Evolutionary conservation across 2,329 filamentous ascomycete genomes (phyloP), one percentile per base, ranked within the genome.

Genomic region (Trichoderma koningiopsis): DNA sequence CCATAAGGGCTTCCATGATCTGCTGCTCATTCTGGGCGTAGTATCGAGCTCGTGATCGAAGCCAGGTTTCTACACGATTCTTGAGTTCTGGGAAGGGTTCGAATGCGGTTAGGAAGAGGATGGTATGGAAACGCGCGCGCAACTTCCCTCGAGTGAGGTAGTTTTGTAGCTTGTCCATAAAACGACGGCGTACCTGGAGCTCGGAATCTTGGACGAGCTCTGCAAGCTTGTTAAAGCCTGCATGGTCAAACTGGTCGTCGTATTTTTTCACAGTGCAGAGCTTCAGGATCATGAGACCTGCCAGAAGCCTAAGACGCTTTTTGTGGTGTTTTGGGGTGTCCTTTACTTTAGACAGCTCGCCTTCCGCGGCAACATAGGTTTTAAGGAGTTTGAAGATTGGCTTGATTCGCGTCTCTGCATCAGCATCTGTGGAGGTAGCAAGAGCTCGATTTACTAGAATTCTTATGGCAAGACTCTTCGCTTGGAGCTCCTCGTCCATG

Each of bases 71-170:
- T 3, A 93, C 90, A 53, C 91, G 88, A 61, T 88, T 88, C 77
- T 90, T 92, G 77, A 97, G 87, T 19, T 88, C 86, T n/a, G 82
- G 77, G 47, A 89, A 87, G 0, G 95, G 96, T 80, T 99, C 96
- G 77, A 96, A 97, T 1, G 96, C 95, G 37, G 94, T 91, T 55
- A 98, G 83, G 82, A 97, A 98, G 6, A 97, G 85, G 52, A 97
- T 90, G 0, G 93, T 92, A 79, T 97, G 96, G 84, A 96, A 99
- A 11, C 95, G 89, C 14, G 86, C 83, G 1, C 88, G 86, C 2
- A 97, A 85, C 73, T 86, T 89, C 68, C 87, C 87, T 65, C 91
- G 88, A 11, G 92, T 91, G 5, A 98, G 87, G 75, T 97, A 95
- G 80, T 97, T 97, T 80, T 97, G 96, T 52, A 99, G 83, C 74